Conservation (phyloP, 116 monocot genomes). For the Papilionanthe hybrid region DNA sequence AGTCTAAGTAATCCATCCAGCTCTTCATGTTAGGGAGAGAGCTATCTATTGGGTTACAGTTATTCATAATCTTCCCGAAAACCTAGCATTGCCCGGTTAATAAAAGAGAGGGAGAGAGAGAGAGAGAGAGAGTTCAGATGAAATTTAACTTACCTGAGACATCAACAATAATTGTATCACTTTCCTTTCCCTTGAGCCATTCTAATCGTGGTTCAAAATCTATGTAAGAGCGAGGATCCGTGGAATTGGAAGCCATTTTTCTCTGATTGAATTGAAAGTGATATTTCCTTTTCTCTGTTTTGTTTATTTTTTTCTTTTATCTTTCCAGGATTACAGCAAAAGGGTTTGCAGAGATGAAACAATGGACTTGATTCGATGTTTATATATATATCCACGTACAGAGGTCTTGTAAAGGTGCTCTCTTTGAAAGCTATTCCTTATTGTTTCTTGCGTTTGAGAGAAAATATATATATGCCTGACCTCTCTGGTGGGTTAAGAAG, state of each 20-base stretch:
- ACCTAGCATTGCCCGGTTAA: too few species aligned
- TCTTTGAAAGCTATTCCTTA: conserved; percentile 3
- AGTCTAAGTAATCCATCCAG: too few species aligned
- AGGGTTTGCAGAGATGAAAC: too few species aligned
- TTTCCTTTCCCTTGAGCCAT: conserved; percentile 23
- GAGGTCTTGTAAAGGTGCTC: not conserved
- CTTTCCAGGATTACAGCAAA: too few species aligned
- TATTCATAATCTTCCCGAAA: too few species aligned
- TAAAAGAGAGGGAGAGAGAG: too few species aligned
- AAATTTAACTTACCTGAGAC: conserved; percentile 18
- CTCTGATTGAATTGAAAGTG: not conserved
- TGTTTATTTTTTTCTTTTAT: too few species aligned
- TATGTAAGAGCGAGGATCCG: conserved; percentile 9
- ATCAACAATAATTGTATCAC: conserved; percentile 24
- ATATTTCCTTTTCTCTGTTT: not conserved
- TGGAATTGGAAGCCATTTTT: not conserved
- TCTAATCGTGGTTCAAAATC: conserved; percentile 28
- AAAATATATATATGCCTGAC: not conserved
- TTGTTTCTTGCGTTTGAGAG: not conserved
- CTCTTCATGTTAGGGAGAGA: too few species aligned
- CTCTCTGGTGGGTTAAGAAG: not conserved
- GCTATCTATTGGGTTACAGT: too few species aligned
- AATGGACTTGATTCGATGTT: not conserved
- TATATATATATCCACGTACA: not conserved
- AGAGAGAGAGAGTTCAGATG: too few species aligned